Base-by-base conservation (phyloP, 257 asterid genomes). In the Przewalskia tangutica region DNA sequence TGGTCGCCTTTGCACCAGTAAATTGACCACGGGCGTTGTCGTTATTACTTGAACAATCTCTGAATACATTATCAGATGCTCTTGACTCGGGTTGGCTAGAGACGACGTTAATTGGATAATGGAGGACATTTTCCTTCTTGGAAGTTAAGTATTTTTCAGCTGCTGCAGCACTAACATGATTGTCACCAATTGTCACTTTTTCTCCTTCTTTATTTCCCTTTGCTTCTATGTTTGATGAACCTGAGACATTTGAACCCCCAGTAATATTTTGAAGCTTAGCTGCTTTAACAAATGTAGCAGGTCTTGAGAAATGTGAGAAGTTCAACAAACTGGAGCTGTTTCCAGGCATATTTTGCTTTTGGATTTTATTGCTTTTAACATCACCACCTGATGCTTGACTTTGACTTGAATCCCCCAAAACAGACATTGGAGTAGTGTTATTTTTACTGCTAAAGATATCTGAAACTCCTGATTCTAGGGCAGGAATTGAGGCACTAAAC, bases 221-320 rank as follows among this genome's bases (percentile, higher is more conserved):
- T 77, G 66, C 85, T 77, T 84, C 89, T 55, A 83, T 48, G 53
- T 81, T 85, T 23, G 88, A 79, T 62, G 88, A 85, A 85, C 84
- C 84, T 8, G 90, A 79, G 82, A 91, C 80, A 65, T 88, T 85
- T 77, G 84, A 62, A 73, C 44, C 79, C 75, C 84, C 90, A 85
- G 84, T 86, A 63, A 83, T 59, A 78, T 77, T 88, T 27, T 86
- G 88, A 81, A 76, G 66, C 75, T 86, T 87, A 27, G 89, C 84
- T 85, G 44, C 78, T 44, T 89, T 93, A 64, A 77, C 86, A 83
- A 86, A 82, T 71, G 85, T 85, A 75, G 87, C 89, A 11, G 97
- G 89, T 86, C 92, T 93, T 1, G 97, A 89, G 80, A 96, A 93
- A 87, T 89, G 90, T 38, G 95, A 87, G 84, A 96, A 96, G 87